Percentiles rank a stretch among this genome's conserved stretches.
Evolutionary conservation across 352 stramenopile genomes (phyloP).

Genomic region (Phytophthora macrochlamydospora): DNA sequence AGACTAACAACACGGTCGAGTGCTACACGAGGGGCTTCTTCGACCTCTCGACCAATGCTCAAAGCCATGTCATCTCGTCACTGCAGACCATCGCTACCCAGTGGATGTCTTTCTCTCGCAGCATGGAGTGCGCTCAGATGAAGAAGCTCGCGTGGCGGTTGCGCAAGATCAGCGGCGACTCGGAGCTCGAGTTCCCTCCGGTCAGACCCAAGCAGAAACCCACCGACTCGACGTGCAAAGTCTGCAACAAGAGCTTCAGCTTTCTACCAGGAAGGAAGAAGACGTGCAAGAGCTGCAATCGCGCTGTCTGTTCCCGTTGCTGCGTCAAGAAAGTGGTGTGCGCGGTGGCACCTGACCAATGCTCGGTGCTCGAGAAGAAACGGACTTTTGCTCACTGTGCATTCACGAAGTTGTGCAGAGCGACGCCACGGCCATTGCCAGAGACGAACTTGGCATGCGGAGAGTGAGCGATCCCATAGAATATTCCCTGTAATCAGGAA

Average conservation of each 20-base stretch:
- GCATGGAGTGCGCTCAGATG: conserved; percentile 40
- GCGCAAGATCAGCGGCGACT: conserved; percentile 29
- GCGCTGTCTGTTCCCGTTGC: conserved; percentile 31
- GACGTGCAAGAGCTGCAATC: conserved; percentile 30
- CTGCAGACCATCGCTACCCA: conserved; percentile 33
- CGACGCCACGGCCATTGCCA: conserved; percentile 28
- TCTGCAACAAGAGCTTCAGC: conserved; percentile 36
- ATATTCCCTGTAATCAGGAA: conserved; percentile 11
- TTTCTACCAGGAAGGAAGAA: conserved; percentile 29
- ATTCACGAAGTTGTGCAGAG: conserved; percentile 26
- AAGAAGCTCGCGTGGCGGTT: conserved; percentile 45
- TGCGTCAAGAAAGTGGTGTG: conserved; percentile 35
- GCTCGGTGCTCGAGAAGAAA: conserved; percentile 38
- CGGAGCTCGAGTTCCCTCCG: conserved; percentile 9
- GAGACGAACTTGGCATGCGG: conserved; percentile 24
- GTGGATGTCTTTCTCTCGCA: conserved; percentile 38
- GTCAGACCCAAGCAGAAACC: conserved; percentile 18
- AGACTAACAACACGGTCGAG: conserved; percentile 29
- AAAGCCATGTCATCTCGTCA: conserved; percentile 15
- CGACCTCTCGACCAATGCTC: conserved; percentile 24
- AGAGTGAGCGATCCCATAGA: conserved; percentile 18
- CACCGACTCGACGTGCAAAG: conserved; percentile 15
- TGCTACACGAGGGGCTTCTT: conserved; percentile 44
- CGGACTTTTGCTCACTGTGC: conserved; percentile 33
- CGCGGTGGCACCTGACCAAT: conserved; percentile 28